phyloP scores from a whole-genome alignment of 495 filamentous ascomycete species.

The Pseudotulostoma volvatum region DNA sequence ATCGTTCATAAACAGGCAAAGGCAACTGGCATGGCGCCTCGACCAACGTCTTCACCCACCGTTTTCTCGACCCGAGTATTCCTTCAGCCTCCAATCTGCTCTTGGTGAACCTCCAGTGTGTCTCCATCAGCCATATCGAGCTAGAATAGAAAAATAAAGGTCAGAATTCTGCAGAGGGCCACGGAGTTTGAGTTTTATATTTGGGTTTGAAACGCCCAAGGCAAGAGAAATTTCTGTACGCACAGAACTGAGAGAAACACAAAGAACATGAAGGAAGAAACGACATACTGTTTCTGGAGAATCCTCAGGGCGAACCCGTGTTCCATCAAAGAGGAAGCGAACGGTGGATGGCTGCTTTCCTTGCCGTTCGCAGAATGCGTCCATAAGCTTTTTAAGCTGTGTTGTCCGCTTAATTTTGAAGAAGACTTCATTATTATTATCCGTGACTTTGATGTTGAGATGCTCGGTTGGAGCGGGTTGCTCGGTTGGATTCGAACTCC shows the following conservation, averaged over 20 bases:
- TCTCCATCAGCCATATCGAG: constrained; percentile 96
- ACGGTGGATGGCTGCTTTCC: constrained; percentile 75
- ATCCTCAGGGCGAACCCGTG: constrained; percentile 73
- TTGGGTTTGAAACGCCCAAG: no score
- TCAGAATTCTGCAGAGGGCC: no score
- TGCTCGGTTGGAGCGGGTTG: constrained; percentile 58
- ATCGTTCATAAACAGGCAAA: no score
- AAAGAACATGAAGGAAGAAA: constrained; percentile 2
- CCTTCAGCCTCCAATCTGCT: constrained; percentile 69
- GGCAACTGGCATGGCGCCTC: no score
- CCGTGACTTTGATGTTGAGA: constrained; percentile 99
- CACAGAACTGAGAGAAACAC: no score
- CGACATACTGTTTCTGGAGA: constrained; percentile 78
- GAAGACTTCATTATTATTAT: constrained; percentile 99
- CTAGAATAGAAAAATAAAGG: constrained; percentile 29
- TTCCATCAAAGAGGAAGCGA: constrained; percentile 91
- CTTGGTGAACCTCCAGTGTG: constrained; percentile 93
- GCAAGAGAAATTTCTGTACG: no score
- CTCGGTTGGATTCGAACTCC: constrained; percentile 4
- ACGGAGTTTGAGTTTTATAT: no score
- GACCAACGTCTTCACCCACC: no score
- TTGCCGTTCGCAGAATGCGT: constrained; percentile 93
- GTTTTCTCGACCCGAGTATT: no score
- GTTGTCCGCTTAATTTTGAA: constrained; percentile 99
- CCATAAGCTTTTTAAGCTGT: constrained; percentile 94